These are phyloP conservation scores for Xylaria polymorpha DNA, from an alignment of 2,329 filamentous ascomycete genomes.

Conservation along the genomic window DNA sequence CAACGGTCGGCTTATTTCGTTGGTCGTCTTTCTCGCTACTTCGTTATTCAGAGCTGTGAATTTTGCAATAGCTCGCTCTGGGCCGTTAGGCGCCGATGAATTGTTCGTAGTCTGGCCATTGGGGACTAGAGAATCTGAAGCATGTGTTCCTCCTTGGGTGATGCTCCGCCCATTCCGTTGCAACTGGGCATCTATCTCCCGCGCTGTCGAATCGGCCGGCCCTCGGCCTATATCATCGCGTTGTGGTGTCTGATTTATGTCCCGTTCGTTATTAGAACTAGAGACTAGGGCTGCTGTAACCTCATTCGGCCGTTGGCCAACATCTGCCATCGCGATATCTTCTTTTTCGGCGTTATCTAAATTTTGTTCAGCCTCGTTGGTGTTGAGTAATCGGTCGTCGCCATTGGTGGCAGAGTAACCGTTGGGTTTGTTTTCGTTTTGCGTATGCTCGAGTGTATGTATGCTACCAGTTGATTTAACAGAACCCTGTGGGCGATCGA, in stretches of 20 bases:
- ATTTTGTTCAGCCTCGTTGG: slow-evolving; percentile 31
- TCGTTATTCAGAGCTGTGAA: slow-evolving; percentile 33
- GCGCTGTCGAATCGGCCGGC: neutral
- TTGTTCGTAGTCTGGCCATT: slow-evolving; percentile 38
- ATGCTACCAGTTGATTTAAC: slow-evolving; percentile 42
- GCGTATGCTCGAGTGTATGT: slow-evolving; percentile 41
- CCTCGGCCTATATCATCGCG: slow-evolving; percentile 16
- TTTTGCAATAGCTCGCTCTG: slow-evolving; percentile 39
- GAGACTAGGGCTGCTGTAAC: slow-evolving; percentile 34
- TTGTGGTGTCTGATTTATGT: slow-evolving; percentile 19
- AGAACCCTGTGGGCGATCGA: slow-evolving; percentile 45
- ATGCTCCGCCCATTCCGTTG: slow-evolving; percentile 29
- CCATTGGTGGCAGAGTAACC: slow-evolving; percentile 42
- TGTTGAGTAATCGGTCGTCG: slow-evolving; percentile 30
- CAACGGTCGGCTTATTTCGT: slow-evolving; percentile 42
- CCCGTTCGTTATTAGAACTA: slow-evolving; percentile 39
- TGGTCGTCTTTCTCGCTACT: slow-evolving; percentile 34
- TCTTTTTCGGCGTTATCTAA: slow-evolving; percentile 31
- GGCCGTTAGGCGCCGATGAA: slow-evolving; percentile 25
- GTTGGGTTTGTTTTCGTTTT: slow-evolving; percentile 38
- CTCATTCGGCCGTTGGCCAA: slow-evolving; percentile 39
- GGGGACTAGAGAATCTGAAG: slow-evolving; percentile 7
- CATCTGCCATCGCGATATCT: slow-evolving; percentile 50
- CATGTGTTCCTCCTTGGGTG: slow-evolving; percentile 17
- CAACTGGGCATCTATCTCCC: slow-evolving; percentile 8